Base-by-base conservation (phyloP, 257 asterid genomes). In the Ballota nigra region DNA sequence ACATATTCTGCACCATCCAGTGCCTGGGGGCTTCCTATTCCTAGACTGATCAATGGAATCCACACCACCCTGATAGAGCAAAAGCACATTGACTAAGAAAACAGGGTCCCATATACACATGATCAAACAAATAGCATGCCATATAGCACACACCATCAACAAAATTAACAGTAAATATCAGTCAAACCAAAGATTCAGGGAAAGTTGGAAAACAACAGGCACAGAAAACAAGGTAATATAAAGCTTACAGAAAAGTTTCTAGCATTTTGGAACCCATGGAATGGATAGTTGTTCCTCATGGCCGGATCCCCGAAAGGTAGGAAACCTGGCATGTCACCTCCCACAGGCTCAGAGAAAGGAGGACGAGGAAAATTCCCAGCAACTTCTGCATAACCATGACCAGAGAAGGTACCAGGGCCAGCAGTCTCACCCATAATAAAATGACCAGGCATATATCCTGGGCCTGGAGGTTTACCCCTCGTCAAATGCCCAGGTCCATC, bases 1-100 rank as follows among this genome's bases (percentile, higher is more conserved):
- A 81, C 98, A 93, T 43, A 93, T 80, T 77, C 94, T 85, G 78
- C 98, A 93, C 98, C 98, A 93, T 28, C 95, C 98, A 69, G 72
- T 78, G 82, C 88, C 83, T 29, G 77, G 9, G 52, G 86, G 86
- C 70, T 82, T 85, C 81, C 96, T 86, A 83, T 83, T 91, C 79
- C 96, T 80, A 70, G 92, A 76, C 63, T 75, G 83, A 68, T 86
- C 89, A 64, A 85, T 86, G 18, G 88, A 75, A 70, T 81, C 86
- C 78, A 77, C 22, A 22, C 80, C 87, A 68, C 92, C 92, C 98
- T 93, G 81, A 29, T 15, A 60, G 13, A 31, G 23, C 13, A 28
- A 60, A 31, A 60, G 12, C 63, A 57, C 19, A 57, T 26, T 4
- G 63, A 47, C 40, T 23, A 57, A 57, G 16, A 57, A 60, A 28